Evolutionary conservation across 2,329 filamentous ascomycete species (phyloP).

Genomic region (Aureobasidium sp.): DNA sequence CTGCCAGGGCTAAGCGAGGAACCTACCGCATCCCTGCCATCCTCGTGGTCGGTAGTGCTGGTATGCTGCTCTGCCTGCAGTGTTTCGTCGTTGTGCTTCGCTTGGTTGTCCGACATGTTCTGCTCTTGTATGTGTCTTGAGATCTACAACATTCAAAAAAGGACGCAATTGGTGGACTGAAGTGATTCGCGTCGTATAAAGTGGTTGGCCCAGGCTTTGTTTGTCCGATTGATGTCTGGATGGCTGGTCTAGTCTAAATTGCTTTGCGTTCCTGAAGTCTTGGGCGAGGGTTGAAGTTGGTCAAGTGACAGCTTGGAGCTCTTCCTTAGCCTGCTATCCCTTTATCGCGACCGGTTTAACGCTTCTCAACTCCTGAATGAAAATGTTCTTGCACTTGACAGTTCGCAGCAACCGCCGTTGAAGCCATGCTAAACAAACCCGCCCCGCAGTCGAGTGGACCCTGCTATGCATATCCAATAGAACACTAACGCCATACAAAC

Average conservation of each 20-base stretch:
- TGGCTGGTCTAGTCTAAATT: constrained; percentile 7
- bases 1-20: not conserved
- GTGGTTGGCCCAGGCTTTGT: constrained; percentile 14
- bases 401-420: constrained; percentile 12
- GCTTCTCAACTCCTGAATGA: constrained; percentile 7
- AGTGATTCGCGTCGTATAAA: not conserved
- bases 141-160: not conserved
- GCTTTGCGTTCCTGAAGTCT: constrained; percentile 5
- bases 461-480: not conserved
- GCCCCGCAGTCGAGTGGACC: constrained; percentile 5
- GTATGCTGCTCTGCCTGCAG: constrained; percentile 5
- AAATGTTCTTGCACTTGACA: not conserved
- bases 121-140: not conserved
- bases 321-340: not conserved
- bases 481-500: not conserved
- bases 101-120: constrained; percentile 6
- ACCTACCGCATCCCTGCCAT: constrained; percentile 15
- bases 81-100: constrained; percentile 6
- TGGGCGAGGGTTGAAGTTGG: not conserved
- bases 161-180: not conserved
- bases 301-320: constrained; percentile 4
- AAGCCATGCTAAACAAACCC: constrained; percentile 5
- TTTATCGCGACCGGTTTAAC: not conserved
- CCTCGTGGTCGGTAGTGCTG: not conserved
- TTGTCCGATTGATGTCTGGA: not conserved